These are phyloP conservation scores for Telopea speciosissima DNA, from an alignment of 177 flowering plant species.

Conservation along the genomic window DNA sequence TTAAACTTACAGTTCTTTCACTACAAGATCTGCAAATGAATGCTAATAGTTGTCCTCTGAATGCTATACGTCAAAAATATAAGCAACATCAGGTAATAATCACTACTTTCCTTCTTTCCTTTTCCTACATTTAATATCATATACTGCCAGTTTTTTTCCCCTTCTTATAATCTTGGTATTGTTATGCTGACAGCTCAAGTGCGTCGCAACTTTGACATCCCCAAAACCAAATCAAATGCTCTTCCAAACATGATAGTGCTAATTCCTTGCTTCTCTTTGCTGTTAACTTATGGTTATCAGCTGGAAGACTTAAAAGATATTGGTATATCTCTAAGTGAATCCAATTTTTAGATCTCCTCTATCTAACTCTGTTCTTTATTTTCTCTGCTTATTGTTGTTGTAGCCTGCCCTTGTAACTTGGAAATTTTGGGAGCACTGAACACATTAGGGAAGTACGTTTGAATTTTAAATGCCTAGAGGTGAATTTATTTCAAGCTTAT, in stretches of 20 bases:
- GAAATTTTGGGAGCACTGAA: neutral
- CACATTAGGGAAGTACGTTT: slow-evolving; percentile 2
- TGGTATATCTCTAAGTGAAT: slow-evolving; percentile 8
- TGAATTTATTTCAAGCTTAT: slow-evolving; percentile 19
- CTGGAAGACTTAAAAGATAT: slow-evolving; percentile 10
- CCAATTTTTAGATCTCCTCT: slow-evolving; percentile 1
- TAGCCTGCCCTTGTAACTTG: too few relatives aligned
- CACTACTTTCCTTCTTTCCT: neutral
- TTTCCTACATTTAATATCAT: neutral
- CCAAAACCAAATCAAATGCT: slow-evolving; percentile 39
- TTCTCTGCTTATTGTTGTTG: too few relatives aligned
- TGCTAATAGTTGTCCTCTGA: slow-evolving; percentile 29
- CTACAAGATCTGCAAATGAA: slow-evolving; percentile 59
- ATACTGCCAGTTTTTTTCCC: neutral
- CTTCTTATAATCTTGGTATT: slow-evolving; percentile 1
- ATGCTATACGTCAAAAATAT: slow-evolving; percentile 61
- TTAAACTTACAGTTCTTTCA: slow-evolving; percentile 43
- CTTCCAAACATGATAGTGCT: slow-evolving; percentile 25
- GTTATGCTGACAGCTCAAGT: slow-evolving; percentile 49
- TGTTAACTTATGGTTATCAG: slow-evolving; percentile 12
- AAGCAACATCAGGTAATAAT: slow-evolving; percentile 49
- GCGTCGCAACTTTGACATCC: slow-evolving; percentile 57
- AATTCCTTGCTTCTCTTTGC: slow-evolving; percentile 4
- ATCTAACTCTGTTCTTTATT: neutral
- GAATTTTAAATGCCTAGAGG: slow-evolving; percentile 13